Evolutionary conservation across 257 asterid species (phyloP).

Genomic region (Ehretia macrophylla): DNA sequence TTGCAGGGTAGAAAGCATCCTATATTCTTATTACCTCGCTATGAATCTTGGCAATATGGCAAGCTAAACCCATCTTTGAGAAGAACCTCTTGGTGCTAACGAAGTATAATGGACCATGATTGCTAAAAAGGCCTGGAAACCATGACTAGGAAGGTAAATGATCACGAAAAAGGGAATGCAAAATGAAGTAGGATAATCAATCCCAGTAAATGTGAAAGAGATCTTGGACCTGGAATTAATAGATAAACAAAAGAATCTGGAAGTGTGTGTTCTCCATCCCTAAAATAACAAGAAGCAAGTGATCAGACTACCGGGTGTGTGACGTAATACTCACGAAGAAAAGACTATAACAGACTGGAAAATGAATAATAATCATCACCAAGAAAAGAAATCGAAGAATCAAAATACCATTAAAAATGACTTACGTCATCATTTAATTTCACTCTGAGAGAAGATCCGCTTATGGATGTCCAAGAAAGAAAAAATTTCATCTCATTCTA

Average conservation of each 20-base stretch:
- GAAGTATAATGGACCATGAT: constrained; percentile 82
- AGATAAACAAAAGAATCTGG: constrained; percentile 84
- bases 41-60: constrained; percentile 90
- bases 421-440: too few species aligned
- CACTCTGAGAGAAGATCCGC: too few species aligned
- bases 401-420: too few species aligned
- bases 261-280: constrained; percentile 81
- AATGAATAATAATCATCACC: too few species aligned
- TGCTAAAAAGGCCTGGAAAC: constrained; percentile 81
- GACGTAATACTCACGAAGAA: neutral
- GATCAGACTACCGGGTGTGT: neutral
- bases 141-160: constrained; percentile 10
- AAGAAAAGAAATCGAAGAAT: too few species aligned
- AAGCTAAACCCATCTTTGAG: constrained; percentile 90
- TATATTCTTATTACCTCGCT: constrained; percentile 56
- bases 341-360: neutral
- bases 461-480: neutral
- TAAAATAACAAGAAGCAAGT: constrained; percentile 16
- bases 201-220: constrained; percentile 2
- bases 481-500: neutral
- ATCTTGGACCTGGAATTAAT: constrained; percentile 76
- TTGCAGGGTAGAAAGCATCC: neutral
- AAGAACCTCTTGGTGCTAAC: constrained; percentile 76
- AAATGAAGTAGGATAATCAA: constrained; percentile 6
- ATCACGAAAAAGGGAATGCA: constrained; percentile 12